Percentiles rank a stretch among this genome's conserved stretches.
phyloP scores from a whole-genome alignment of 768 basidiomycete genomes.

The Coprinopsis sp. region DNA sequence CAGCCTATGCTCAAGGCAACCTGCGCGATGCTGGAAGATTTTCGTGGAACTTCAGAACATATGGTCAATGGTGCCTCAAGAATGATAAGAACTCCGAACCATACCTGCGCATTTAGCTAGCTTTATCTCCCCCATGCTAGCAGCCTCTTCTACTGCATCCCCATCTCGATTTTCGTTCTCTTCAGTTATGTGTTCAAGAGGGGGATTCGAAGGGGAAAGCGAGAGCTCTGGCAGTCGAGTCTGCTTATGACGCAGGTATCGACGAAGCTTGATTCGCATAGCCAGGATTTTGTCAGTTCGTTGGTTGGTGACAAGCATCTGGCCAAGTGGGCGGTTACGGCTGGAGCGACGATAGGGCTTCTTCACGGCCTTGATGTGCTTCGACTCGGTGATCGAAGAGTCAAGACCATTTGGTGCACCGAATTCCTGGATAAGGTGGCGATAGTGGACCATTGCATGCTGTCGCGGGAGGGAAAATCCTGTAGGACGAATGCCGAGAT shows the following conservation, averaged over 20 bases:
- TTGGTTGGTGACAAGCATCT: slow-evolving; percentile 21
- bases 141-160: not conserved
- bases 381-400: slow-evolving; percentile 19
- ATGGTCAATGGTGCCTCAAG: too few relatives aligned
- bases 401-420: slow-evolving; percentile 15
- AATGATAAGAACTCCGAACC: too few relatives aligned
- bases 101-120: not conserved
- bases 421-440: slow-evolving; percentile 7
- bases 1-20: too few relatives aligned
- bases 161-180: too few relatives aligned
- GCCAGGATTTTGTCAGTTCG: slow-evolving; percentile 17
- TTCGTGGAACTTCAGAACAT: too few relatives aligned
- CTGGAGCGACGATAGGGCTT: slow-evolving; percentile 1
- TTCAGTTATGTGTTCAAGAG: too few relatives aligned
- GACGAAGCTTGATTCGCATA: not conserved
- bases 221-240: not conserved
- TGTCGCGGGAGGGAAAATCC: slow-evolving; percentile 2
- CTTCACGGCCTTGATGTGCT: slow-evolving; percentile 19
- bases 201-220: not conserved
- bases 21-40: too few relatives aligned
- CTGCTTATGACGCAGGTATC: not conserved
- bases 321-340: slow-evolving; percentile 16
- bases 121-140: not conserved
- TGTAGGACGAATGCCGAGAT: not conserved
- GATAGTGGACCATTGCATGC: slow-evolving; percentile 11